Base-by-base conservation (phyloP, 1,284 basidiomycete genomes). In the Puccinia coronata region DNA sequence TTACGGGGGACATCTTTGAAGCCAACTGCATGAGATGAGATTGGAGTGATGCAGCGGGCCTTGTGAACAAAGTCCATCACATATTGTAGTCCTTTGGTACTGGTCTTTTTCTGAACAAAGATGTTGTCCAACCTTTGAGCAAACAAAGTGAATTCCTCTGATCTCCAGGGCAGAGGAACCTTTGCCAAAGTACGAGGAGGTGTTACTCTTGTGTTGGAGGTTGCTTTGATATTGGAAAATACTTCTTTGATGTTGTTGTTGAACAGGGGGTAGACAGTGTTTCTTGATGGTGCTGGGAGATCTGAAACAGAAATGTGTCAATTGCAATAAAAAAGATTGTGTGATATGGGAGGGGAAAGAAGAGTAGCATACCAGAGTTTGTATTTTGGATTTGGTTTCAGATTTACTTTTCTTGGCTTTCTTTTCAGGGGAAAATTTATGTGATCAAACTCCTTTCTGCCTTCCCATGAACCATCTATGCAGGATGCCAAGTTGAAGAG, bases 401-500 rank as follows among this genome's bases (percentile, higher is more conserved):
- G n/a, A n/a, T n/a, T n/a, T n/a, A n/a, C n/a, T n/a, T n/a, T n/a
- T n/a, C n/a, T n/a, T n/a, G n/a, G n/a, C n/a, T n/a, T n/a, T n/a
- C n/a, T n/a, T n/a, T n/a, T n/a, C n/a, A n/a, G n/a, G n/a, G n/a
- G n/a, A n/a, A 39, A 65, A 65, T 31, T 36, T 9, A 39, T 25
- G 31, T 4, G 28, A 39, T 65, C 39, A 6, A 14, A 65, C 31
- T 20, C 31, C 31, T 39, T 65, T 65, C 31, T 65, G 61, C 31
- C 31, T 28, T 36, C 61, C 61, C 61, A 65, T 39, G 31, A 65
- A 65, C 61, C 61, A 65, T 65, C 31, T 36, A 31, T 65, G 61
- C 12, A 65, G 61, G 5, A 39, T 18, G 8, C 61, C 61, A 36
- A 36, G 61, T 31, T 65, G 61, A 18, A 39, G 8, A 31, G 61